Evolutionary conservation across 1,139 yeast genomes (phyloP).

Genomic region (Candida gigantensis): DNA sequence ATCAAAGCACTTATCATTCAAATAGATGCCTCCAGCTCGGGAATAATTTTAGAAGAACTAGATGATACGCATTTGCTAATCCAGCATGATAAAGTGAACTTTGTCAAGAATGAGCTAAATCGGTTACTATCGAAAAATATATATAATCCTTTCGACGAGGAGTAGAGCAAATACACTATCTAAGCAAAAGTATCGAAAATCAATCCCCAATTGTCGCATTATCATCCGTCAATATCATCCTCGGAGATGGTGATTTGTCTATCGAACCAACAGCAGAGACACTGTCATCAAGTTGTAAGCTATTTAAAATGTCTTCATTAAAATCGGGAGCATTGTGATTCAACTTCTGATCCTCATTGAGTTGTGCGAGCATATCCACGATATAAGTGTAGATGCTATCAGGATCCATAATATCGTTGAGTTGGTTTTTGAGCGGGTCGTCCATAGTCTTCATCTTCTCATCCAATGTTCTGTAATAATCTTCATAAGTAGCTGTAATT

Average conservation of each 20-base stretch:
- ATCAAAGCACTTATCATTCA: conserved; percentile 82
- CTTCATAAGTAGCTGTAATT: conserved; percentile 34
- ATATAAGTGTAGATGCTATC: conserved; percentile 53
- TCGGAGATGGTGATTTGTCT: conserved; percentile 11
- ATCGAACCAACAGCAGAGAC: not conserved
- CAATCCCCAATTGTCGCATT: too few species aligned
- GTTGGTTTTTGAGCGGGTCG: conserved; percentile 19
- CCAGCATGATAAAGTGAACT: conserved; percentile 72
- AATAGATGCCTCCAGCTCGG: conserved; percentile 71
- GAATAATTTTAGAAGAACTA: conserved; percentile 78
- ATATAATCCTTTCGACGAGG: conserved; percentile 81
- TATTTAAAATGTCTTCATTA: conserved; percentile 28
- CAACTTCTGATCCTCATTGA: conserved; percentile 21
- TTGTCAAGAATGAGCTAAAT: conserved; percentile 76
- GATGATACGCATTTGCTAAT: conserved; percentile 89
- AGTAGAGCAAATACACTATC: conserved; percentile 27
- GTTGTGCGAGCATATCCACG: conserved; percentile 23
- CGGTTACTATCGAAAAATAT: conserved; percentile 76
- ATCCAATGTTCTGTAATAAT: conserved; percentile 24
- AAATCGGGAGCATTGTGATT: conserved; percentile 12
- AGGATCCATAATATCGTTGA: conserved; percentile 52
- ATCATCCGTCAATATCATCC: conserved; percentile 21
- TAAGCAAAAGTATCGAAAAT: too few species aligned
- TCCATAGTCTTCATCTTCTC: conserved; percentile 16
- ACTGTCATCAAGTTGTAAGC: conserved; percentile 11